Evolutionary conservation across 129 eudicot species (phyloP), one percentile per base, ranked within the genome.

Genomic region (Artemisia argyi): DNA sequence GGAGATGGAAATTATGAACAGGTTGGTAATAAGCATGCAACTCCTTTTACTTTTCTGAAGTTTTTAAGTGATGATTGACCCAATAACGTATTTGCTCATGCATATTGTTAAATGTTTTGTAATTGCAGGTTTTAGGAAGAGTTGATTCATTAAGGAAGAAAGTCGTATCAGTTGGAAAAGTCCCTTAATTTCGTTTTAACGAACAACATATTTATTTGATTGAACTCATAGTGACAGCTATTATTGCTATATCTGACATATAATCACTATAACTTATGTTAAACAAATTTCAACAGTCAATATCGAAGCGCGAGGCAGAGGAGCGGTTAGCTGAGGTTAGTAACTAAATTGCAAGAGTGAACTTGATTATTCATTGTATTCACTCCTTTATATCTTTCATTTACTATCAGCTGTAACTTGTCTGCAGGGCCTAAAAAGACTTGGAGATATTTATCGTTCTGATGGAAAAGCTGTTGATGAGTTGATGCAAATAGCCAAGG

Each of bases 1-100:
- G 97, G 99, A 63, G 99, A 88, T 75, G 99, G 99, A 39, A 87
- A 85, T 73, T 94, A 94, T 77, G 99, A 94, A 77, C 79, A 85
- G 96, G 99, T 94, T 72, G 58, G 35, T 65, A 62, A 44, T 17
- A 53, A 26, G 51, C 60, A 32, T 30, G 22, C 54, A 50, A 51
- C 46, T 77, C 46, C 76, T 20, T 20, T 60, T 39, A 13, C 0
- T 20, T 35, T 74, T 19, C 14, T 61, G 4, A 26, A 2, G 51
- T 35, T 74, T 15, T 66, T 74, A 62, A 13, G n/a, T 30, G 48
- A 32, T 52, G 46, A 39, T 11, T 1, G 19, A 22, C 48, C 14
- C 48, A 47, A 18, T 20, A 60, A 24, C 22, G 17, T 20, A 16
- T 73, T 51, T 51, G 55, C 62, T 16, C 19, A 63, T 12, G 42